Evolutionary conservation across 2,329 filamentous ascomycete genomes (phyloP), one percentile per base, ranked within the genome.

Genomic region (Aureobasidium vineae): DNA sequence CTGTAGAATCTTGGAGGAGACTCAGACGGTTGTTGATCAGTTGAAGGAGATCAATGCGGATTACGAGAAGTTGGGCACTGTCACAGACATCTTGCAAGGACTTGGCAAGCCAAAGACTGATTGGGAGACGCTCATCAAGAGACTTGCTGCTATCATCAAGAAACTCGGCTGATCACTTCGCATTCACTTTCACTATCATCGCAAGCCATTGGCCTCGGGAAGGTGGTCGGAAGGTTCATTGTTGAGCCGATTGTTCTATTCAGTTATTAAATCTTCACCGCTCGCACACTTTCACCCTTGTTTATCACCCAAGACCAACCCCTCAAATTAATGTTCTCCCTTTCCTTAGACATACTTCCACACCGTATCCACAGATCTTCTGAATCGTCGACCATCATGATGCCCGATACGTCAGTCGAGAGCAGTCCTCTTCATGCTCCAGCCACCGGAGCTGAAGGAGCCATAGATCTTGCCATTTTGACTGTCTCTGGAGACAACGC

Each of bases 101-200:
- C 40, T 60, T 10, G 28, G 15, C n/a, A 28, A 36, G 10, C 40
- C 56, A 7, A 47, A 28, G 26, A 8, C 8, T 19, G 54, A 59
- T 33, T 60, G 56, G 56, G 56, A 36, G 28, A 36, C 6, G 1
- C n/a, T 16, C 26, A 60, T 60, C 56, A 60, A 23, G 26, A 60
- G 5, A 5, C 5, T 60, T 0, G 56, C 56, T 3, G 4, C 19
- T 13, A 26, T 60, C 19, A 45, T 60, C 13, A 5, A n/a, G 7
- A n/a, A 23, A 4, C 28, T 36, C 16, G 41, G 28, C 5, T 47
- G 56, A 60, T 26, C 43, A 11, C 10, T 41, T 33, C 7, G n/a
- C 36, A 16, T 21, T 19, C 54, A 21, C 15, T 41, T 23, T 16
- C 50, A 36, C 28, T 23, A 16, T 21, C n/a, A 19, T 5, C 5